phyloP scores from a whole-genome alignment of 352 stramenopile genomes.

The Globisporangium megalacanthum region DNA sequence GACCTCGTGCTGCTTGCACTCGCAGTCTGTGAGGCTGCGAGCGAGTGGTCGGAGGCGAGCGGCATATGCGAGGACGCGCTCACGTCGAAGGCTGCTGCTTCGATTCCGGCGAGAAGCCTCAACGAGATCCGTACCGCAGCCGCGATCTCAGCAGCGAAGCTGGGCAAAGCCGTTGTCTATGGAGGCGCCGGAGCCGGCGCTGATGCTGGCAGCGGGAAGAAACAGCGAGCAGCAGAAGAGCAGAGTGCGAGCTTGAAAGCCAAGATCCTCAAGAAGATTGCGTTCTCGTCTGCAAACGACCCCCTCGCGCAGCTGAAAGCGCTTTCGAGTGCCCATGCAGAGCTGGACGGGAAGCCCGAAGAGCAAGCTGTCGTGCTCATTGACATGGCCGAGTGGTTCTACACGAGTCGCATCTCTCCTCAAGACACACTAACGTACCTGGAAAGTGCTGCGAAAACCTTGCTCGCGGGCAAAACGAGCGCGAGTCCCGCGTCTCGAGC shows the following conservation, averaged over 20 bases:
- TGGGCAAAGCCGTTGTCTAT: conserved; percentile 28
- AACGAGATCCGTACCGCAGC: conserved; percentile 50
- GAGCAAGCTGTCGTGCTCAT: conserved; percentile 60
- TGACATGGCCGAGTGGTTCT: conserved; percentile 85
- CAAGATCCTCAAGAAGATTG: conserved; percentile 63
- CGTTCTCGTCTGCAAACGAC: conserved; percentile 54
- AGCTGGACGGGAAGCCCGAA: conserved; percentile 53
- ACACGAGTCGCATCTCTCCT: conserved; percentile 53
- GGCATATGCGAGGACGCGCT: conserved; percentile 33
- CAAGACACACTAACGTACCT: conserved; percentile 56
- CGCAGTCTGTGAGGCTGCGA: conserved; percentile 37
- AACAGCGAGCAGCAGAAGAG: conserved; percentile 20
- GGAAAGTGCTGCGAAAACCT: conserved; percentile 36
- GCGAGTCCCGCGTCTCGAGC: background rate
- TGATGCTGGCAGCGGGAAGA: conserved; percentile 10
- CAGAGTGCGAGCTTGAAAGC: conserved; percentile 44
- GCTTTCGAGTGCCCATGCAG: conserved; percentile 44
- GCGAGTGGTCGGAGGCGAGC: conserved; percentile 36
- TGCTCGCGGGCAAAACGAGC: conserved; percentile 30
- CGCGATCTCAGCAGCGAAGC: conserved; percentile 53
- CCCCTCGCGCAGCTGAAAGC: conserved; percentile 51
- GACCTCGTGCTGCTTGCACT: conserved; percentile 57
- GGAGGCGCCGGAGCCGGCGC: background rate
- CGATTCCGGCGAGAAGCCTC: conserved; percentile 18
- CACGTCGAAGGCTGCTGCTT: conserved; percentile 5